These are phyloP conservation scores for Candida corydali DNA, from an alignment of 805 yeast species.

Conservation along the genomic window DNA sequence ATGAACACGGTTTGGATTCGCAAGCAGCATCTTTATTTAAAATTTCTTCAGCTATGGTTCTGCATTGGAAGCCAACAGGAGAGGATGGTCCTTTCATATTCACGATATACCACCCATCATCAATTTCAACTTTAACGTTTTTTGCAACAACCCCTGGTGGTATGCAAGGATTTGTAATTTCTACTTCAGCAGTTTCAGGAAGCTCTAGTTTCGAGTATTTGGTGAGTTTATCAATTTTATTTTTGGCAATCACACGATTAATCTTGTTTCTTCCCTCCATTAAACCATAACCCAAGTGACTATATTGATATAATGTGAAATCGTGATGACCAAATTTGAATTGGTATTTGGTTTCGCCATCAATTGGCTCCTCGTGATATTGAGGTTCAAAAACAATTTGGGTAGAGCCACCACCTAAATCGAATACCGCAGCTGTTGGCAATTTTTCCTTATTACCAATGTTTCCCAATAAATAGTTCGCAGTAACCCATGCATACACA, in stretches of 20 bases:
- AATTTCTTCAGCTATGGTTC: conserved; percentile 74
- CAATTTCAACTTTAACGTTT: conserved; percentile 57
- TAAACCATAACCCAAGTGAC: conserved; percentile 93
- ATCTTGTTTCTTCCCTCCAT: conserved; percentile 89
- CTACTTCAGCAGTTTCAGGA: conserved; percentile 27
- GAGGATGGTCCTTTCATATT: conserved; percentile 60
- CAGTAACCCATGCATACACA: conserved; percentile 97
- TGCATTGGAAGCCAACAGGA: conserved; percentile 75
- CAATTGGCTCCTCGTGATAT: conserved; percentile 64
- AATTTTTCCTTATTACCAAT: conserved; percentile 73
- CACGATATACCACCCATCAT: conserved; percentile 43
- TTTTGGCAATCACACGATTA: conserved; percentile 58
- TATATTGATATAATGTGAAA: conserved; percentile 83
- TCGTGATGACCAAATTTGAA: conserved; percentile 77
- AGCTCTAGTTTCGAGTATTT: conserved; percentile 22
- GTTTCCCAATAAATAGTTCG: conserved; percentile 89
- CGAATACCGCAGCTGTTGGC: conserved; percentile 96
- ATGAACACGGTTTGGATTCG: conserved; percentile 77
- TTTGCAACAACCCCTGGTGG: conserved; percentile 70
- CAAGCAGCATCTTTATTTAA: conserved; percentile 83
- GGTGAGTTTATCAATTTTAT: conserved; percentile 24
- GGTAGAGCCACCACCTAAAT: conserved; percentile 97
- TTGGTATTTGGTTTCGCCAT: conserved; percentile 85
- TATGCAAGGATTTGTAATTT: conserved; percentile 76
- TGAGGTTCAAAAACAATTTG: conserved; percentile 97